Conservation (phyloP, 768 basidiomycete genomes). For the Cyclocybe cylindracea region DNA sequence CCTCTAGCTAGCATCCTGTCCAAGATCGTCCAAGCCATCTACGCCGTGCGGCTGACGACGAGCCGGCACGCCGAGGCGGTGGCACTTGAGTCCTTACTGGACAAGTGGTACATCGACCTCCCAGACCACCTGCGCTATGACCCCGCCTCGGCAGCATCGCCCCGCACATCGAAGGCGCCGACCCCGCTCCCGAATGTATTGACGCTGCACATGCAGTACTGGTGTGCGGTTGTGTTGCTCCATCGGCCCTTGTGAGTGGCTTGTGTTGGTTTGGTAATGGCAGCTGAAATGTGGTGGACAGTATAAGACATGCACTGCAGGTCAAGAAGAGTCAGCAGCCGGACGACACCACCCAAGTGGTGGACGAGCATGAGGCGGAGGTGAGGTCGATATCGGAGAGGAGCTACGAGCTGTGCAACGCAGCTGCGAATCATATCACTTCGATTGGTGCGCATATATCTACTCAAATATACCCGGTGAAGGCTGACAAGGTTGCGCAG, state of each 20-base stretch:
- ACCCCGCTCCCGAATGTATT: constrained; percentile 62
- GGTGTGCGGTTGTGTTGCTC: constrained; percentile 74
- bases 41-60: constrained; percentile 57
- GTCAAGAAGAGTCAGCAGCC: constrained; percentile 38
- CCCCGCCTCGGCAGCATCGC: constrained; percentile 25
- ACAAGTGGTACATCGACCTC: constrained; percentile 76
- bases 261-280: not conserved
- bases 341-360: constrained; percentile 30
- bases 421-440: constrained; percentile 79
- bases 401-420: constrained; percentile 72
- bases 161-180: constrained; percentile 34
- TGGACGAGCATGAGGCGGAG: constrained; percentile 53
- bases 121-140: constrained; percentile 70
- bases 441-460: constrained; percentile 50
- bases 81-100: constrained; percentile 59
- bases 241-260: constrained; percentile 76
- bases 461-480: not conserved
- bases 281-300: constrained; percentile 16
- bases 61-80: constrained; percentile 61
- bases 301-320: constrained; percentile 40
- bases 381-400: constrained; percentile 54
- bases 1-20: constrained; percentile 64
- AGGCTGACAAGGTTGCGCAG: constrained; percentile 27
- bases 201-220: constrained; percentile 84
- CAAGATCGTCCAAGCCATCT: constrained; percentile 69